Evolutionary conservation across 1,284 basidiomycete genomes (phyloP).

Genomic region (Coniferiporia sulphurascens): DNA sequence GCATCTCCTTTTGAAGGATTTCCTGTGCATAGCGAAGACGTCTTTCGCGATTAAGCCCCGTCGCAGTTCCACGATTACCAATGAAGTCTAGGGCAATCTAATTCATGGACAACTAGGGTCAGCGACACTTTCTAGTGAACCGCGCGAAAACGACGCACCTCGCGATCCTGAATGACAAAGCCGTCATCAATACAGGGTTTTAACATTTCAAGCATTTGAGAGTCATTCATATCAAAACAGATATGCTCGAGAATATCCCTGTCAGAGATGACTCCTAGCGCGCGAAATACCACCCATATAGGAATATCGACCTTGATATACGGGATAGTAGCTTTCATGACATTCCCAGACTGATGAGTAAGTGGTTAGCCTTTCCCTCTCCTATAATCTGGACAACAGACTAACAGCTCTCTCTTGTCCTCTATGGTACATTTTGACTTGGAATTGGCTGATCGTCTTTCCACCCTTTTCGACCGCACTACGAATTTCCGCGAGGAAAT

Average conservation of each 20-base stretch:
- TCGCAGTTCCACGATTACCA: constrained; percentile 95
- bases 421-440: constrained; percentile 94
- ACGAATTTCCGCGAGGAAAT: constrained; percentile 95
- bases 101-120: background rate
- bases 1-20: constrained; percentile 97
- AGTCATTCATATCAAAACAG: constrained; percentile 96
- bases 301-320: constrained; percentile 99
- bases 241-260: constrained; percentile 98
- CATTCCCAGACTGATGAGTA: constrained; percentile 68
- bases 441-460: constrained; percentile 97
- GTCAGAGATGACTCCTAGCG: constrained; percentile 96
- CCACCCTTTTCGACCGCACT: constrained; percentile 98
- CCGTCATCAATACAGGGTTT: constrained; percentile 99
- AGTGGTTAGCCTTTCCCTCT: background rate
- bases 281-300: constrained; percentile 98
- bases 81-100: constrained; percentile 91
- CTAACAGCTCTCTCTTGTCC: constrained; percentile 82
- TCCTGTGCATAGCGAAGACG: constrained; percentile 97
- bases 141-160: constrained; percentile 41
- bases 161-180: constrained; percentile 96
- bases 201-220: constrained; percentile 96
- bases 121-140: constrained; percentile 15
- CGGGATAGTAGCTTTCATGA: constrained; percentile 96
- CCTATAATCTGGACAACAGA: constrained; percentile 21
- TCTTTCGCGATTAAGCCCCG: constrained; percentile 86